Base-by-base conservation (phyloP, 495 filamentous ascomycete genomes). In the Penicillium angulare region DNA sequence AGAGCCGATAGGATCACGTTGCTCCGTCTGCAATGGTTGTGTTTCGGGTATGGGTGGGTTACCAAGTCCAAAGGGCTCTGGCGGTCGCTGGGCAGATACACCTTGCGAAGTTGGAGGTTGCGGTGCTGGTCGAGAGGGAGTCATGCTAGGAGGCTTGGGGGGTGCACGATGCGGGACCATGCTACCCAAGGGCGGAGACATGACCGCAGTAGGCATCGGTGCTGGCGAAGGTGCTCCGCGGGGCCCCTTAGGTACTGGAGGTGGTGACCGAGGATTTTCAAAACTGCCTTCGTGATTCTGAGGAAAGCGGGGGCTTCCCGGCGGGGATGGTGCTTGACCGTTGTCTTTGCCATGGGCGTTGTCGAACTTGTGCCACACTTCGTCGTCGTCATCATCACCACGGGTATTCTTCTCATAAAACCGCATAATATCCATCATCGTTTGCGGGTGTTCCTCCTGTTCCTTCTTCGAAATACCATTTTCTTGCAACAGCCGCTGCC, bases 401-500 rank as follows among this genome's bases (percentile, higher is more conserved):
- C 89, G 89, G 10, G 87, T 85, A 55, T 89, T 95, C 67, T 96
- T 92, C 61, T 96, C 92, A 71, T 95, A 97, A 67, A 97, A 97
- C 38, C 84, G 86, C 70, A 98, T 89, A 63, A 98, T 91, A 64
- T 98, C 88, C 55, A 92, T 84, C 63, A 97, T 88, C 41, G 90
- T 88, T 64, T 97, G 90, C 1, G 93, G 93, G 61, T 98, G 89
- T 68, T 95, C 86, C 67, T 95, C 86, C 69, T 95, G 91, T 61
- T 97, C 93, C 69, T 90, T 90, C 73, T 96, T 89, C 4, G 92
- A 88, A 59, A 98, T 97, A 48, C 93, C 93, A 70, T 87, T 96
- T 66, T 96, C 91, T 72, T 93, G 88, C 56, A 98, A 81, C 63
- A 96, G 79, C 33, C 88, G 84, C 71, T 98, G 93, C 93, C 93